Conservation (phyloP, 331 rosid species). For the Cydonia oblonga region DNA sequence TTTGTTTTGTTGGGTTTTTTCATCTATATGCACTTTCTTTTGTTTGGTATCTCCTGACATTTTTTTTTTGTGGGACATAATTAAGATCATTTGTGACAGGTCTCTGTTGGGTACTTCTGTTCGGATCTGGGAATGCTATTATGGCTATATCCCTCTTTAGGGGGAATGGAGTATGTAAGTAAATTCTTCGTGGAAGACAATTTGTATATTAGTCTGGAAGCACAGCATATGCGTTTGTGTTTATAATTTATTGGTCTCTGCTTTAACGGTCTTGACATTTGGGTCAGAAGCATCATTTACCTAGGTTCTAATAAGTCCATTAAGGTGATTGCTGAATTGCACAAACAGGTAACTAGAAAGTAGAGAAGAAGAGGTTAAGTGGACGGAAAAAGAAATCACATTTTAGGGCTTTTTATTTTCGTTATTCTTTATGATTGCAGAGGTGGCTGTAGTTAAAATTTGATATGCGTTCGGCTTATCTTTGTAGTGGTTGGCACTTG, state of each 20-base stretch:
- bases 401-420: neutral
- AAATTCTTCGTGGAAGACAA: neutral
- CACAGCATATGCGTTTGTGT: neutral
- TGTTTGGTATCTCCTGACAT: neutral
- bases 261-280: neutral
- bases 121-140: conserved; percentile 42
- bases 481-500: neutral
- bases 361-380: neutral
- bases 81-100: conserved; percentile 17
- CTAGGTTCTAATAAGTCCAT: neutral
- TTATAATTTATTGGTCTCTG: neutral
- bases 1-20: neutral
- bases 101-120: conserved; percentile 42
- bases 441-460: neutral
- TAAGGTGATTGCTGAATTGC: neutral
- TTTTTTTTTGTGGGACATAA: neutral
- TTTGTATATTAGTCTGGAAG: neutral
- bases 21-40: neutral
- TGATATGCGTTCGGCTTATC: neutral
- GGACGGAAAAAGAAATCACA: neutral
- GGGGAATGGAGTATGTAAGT: conserved; percentile 51
- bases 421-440: neutral
- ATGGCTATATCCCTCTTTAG: conserved; percentile 42
- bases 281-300: neutral
- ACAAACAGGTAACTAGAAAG: neutral